These are phyloP conservation scores for Fusarium continuum DNA, from an alignment of 2,329 filamentous ascomycete genomes.

Conservation along the genomic window DNA sequence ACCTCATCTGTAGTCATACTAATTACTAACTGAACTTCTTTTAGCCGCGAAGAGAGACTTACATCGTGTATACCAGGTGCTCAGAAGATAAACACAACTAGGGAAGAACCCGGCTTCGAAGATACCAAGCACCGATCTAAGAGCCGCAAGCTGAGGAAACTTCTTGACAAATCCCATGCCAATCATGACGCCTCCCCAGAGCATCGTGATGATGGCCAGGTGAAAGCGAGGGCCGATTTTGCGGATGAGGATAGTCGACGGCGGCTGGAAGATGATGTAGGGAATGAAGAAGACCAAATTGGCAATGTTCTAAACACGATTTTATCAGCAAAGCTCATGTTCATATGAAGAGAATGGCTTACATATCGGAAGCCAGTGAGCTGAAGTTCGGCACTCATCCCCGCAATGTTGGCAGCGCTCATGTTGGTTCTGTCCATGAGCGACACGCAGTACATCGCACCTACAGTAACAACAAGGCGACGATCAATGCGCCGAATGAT, in stretches of 20 bases:
- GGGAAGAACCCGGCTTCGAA: constrained; percentile 79
- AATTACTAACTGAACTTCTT: background rate
- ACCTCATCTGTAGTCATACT: constrained; percentile 62
- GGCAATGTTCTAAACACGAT: constrained; percentile 62
- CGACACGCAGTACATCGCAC: constrained; percentile 76
- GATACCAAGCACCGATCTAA: constrained; percentile 68
- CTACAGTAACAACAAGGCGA: constrained; percentile 69
- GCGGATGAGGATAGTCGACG: constrained; percentile 73
- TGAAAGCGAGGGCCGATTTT: constrained; percentile 70
- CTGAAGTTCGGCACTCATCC: constrained; percentile 60
- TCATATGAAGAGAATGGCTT: constrained; percentile 19
- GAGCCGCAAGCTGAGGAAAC: constrained; percentile 61
- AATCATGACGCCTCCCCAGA: constrained; percentile 71
- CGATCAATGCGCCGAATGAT: constrained; percentile 77
- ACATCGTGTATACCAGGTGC: constrained; percentile 77
- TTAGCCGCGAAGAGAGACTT: constrained; percentile 39
- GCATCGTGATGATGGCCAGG: constrained; percentile 61
- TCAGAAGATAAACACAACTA: constrained; percentile 75
- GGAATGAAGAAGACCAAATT: constrained; percentile 79
- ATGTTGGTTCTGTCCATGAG: constrained; percentile 84
- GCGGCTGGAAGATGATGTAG: constrained; percentile 76
- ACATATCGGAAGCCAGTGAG: constrained; percentile 59
- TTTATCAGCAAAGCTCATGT: background rate
- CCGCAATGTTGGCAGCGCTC: constrained; percentile 76
- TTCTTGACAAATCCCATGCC: constrained; percentile 70